A percentile compares a stretch with the other conserved stretches of the same genome.
phyloP scores from a whole-genome alignment of 495 filamentous ascomycete genomes.

The Collariella sp. region DNA sequence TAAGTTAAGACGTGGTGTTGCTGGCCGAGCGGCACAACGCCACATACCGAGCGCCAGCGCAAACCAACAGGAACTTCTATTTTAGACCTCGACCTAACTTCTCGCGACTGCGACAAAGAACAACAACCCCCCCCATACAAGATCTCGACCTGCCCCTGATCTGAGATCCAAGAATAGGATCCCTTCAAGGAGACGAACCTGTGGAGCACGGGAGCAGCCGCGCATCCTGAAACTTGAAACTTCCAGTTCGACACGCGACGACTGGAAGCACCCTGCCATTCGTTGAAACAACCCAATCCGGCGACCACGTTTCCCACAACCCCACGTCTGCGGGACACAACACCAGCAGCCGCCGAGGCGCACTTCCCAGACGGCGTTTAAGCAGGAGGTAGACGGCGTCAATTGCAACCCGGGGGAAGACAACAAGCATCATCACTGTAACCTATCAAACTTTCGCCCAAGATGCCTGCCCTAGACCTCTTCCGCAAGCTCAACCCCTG shows the following conservation, averaged over 20 bases:
- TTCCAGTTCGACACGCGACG: background rate
- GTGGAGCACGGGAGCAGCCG: constrained; percentile 7
- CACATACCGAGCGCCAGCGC: background rate
- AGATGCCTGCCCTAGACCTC: constrained; percentile 20
- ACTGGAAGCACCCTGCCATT: background rate
- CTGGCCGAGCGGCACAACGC: too few relatives aligned
- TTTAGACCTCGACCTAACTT: background rate
- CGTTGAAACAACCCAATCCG: constrained; percentile 8
- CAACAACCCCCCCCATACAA: background rate
- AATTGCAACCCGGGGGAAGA: background rate
- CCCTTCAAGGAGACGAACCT: background rate
- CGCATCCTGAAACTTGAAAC: background rate
- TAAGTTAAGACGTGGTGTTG: too few relatives aligned
- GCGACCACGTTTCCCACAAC: background rate
- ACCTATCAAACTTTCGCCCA: background rate
- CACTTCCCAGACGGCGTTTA: constrained; percentile 14
- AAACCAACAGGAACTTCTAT: background rate
- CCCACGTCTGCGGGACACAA: background rate
- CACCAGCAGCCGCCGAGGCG: constrained; percentile 2
- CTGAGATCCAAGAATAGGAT: constrained; percentile 3
- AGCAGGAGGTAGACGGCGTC: background rate
- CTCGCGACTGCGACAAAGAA: background rate
- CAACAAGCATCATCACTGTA: background rate
- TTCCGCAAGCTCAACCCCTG: constrained; percentile 24
- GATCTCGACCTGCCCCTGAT: background rate